These are phyloP conservation scores for Phytophthora rubi DNA, from an alignment of 352 stramenopile species.

Conservation along the genomic window DNA sequence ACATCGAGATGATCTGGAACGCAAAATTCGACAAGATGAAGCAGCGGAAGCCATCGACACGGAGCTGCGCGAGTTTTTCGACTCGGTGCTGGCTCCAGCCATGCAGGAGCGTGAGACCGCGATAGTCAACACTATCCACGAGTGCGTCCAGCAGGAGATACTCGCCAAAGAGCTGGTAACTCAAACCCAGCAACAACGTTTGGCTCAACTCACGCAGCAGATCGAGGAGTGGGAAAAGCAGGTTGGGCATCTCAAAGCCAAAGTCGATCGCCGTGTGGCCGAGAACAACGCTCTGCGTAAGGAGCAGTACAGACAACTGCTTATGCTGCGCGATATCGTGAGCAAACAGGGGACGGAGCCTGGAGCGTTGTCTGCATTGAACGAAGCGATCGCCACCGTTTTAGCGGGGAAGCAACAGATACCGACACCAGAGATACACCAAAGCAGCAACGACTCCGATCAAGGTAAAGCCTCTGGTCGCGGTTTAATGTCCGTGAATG, in stretches of 20 bases:
- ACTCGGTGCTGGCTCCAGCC: slow-evolving; percentile 38
- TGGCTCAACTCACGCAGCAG: slow-evolving; percentile 29
- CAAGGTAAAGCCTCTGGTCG: slow-evolving; percentile 15
- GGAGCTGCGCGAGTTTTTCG: slow-evolving; percentile 57
- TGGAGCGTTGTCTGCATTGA: slow-evolving; percentile 52
- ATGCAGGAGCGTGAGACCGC: slow-evolving; percentile 65
- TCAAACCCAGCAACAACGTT: slow-evolving; percentile 23
- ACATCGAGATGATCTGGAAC: slow-evolving; percentile 26
- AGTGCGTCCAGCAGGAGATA: slow-evolving; percentile 58
- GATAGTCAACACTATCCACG: slow-evolving; percentile 66
- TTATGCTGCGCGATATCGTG: slow-evolving; percentile 76
- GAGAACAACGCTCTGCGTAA: slow-evolving; percentile 75
- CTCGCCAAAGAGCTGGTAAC: slow-evolving; percentile 24
- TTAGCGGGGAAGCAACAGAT: slow-evolving; percentile 26
- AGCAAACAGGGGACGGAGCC: slow-evolving; percentile 59
- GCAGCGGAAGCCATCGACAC: slow-evolving; percentile 28
- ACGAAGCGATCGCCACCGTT: slow-evolving; percentile 62
- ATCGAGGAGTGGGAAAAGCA: slow-evolving; percentile 44
- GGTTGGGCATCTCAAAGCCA: slow-evolving; percentile 48
- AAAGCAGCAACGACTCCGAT: slow-evolving; percentile 19
- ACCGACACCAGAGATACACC: neutral
- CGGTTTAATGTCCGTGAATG: slow-evolving; percentile 14
- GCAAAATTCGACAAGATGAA: slow-evolving; percentile 30
- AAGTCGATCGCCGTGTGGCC: slow-evolving; percentile 66
- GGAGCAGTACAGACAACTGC: slow-evolving; percentile 74